Percentiles rank a stretch among this genome's conserved stretches.
phyloP scores from a whole-genome alignment of 768 basidiomycete genomes.

The Myochromella boudieri region DNA sequence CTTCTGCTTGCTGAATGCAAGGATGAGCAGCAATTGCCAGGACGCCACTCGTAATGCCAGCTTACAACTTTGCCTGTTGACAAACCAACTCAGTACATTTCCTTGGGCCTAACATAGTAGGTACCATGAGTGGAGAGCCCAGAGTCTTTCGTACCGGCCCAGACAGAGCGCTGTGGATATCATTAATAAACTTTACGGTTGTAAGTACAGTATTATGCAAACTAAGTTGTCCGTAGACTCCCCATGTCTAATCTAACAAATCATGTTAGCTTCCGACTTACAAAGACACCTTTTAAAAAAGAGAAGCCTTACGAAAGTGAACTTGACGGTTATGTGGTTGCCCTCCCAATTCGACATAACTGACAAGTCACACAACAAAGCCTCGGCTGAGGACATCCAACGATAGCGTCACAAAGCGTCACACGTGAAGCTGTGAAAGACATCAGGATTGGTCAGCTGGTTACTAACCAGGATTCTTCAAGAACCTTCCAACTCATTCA shows the following conservation, averaged over 20 bases:
- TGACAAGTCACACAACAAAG: no score
- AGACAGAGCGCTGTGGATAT: conserved; percentile 36
- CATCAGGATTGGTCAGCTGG: background rate
- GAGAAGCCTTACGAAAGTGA: conserved; percentile 40
- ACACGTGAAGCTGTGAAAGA: no score
- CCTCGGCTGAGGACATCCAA: no score
- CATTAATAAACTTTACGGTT: background rate
- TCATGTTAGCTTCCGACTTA: background rate
- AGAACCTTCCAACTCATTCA: no score
- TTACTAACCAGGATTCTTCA: background rate
- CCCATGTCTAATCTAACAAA: conserved; percentile 65
- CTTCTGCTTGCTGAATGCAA: conserved; percentile 55
- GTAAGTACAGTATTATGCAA: conserved; percentile 17
- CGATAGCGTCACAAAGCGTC: no score
- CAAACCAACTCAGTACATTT: background rate
- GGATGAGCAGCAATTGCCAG: background rate
- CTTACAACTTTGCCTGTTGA: conserved; percentile 54
- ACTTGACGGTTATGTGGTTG: conserved; percentile 28
- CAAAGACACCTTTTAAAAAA: background rate
- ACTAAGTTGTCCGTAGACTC: conserved; percentile 80
- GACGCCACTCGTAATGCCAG: conserved; percentile 2
- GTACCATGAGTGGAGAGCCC: conserved; percentile 74
- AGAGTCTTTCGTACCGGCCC: conserved; percentile 80
- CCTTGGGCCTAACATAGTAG: conserved; percentile 8
- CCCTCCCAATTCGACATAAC: no score